Evolutionary conservation across 164 flowering plant species (phyloP), one percentile per base, ranked within the genome.

Genomic region (Chimonanthus salicifolius): DNA sequence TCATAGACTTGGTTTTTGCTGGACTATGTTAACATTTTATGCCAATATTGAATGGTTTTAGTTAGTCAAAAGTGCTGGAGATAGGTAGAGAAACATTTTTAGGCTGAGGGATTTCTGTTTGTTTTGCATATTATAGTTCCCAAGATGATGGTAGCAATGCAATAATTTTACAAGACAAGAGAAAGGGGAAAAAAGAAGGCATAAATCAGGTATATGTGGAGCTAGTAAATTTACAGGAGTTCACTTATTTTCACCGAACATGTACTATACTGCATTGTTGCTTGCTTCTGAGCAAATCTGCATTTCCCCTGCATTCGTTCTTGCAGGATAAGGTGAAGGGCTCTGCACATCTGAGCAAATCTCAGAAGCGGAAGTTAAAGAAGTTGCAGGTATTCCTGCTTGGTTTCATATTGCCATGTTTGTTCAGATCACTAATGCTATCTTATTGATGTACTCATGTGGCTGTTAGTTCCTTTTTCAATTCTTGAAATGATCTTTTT

Each of bases 311-410:
- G 49, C 48, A 33, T 60, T 76, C 82, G 82, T 4, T 16, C 64
- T 79, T 64, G 64, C 67, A 73, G 71, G 50, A 60, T 13, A 62
- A 75, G 58, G 10, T 5, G 45, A 79, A 76, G 71, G 62, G 65
- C 62, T 75, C 21, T 0, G 68, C 77, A 16, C 74, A 73, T 21
- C 66, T 88, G 70, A 90, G 89, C 74, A 87, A 87, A 68, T 87
- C 92, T 11, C 91, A 89, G 82, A 84, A 86, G 78, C 84, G 89
- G 76, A 94, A 89, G 84, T 70, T 92, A 80, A 86, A 84, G 83
- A 86, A 90, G 81, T 71, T 94, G 73, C 88, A 90, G 94, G 94
- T 90, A 58, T 51, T 15, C 33, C 47, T 3, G 13, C 47, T 71
- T 45, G 15, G 13, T 47, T 64, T 45, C 66, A 10, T 13, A 9